phyloP scores from a whole-genome alignment of 2,329 filamentous ascomycete genomes.

The Pseudopithomyces maydicus region DNA sequence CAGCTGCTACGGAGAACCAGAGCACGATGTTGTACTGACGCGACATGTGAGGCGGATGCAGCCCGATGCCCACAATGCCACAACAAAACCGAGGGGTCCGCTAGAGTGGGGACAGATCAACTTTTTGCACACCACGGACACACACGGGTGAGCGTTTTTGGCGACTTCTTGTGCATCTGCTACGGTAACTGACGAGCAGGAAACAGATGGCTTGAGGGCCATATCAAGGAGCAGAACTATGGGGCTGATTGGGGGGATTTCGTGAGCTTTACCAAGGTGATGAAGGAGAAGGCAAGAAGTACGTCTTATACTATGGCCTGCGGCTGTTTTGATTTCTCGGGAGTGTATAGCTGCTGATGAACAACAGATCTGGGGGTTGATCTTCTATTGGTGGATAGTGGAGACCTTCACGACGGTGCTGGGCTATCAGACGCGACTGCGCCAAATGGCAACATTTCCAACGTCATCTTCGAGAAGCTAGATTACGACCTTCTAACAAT shows the following conservation, averaged over 20 bases:
- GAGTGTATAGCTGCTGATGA: neutral
- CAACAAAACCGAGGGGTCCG: constrained; percentile 41
- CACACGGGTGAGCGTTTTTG: constrained; percentile 53
- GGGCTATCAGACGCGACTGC: constrained; percentile 65
- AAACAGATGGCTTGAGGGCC: constrained; percentile 60
- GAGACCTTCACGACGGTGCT: constrained; percentile 70
- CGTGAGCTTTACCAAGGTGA: constrained; percentile 63
- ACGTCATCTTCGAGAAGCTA: constrained; percentile 57
- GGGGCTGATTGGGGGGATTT: constrained; percentile 71
- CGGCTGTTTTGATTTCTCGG: neutral
- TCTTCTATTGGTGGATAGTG: constrained; percentile 65
- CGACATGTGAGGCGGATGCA: constrained; percentile 52
- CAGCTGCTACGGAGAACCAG: constrained; percentile 47
- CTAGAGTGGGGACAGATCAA: constrained; percentile 69
- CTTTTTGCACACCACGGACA: constrained; percentile 69
- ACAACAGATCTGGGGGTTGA: constrained; percentile 59
- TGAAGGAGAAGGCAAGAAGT: constrained; percentile 61
- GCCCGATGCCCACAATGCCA: constrained; percentile 49
- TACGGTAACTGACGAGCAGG: constrained; percentile 54
- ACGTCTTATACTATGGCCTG: neutral
- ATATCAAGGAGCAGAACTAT: constrained; percentile 67
- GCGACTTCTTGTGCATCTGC: no score
- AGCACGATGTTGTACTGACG: constrained; percentile 47
- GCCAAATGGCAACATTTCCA: constrained; percentile 61
- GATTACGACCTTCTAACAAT: constrained; percentile 61